Conservation (phyloP, 1,284 basidiomycete species). For the Rhizoctonia solani region DNA sequence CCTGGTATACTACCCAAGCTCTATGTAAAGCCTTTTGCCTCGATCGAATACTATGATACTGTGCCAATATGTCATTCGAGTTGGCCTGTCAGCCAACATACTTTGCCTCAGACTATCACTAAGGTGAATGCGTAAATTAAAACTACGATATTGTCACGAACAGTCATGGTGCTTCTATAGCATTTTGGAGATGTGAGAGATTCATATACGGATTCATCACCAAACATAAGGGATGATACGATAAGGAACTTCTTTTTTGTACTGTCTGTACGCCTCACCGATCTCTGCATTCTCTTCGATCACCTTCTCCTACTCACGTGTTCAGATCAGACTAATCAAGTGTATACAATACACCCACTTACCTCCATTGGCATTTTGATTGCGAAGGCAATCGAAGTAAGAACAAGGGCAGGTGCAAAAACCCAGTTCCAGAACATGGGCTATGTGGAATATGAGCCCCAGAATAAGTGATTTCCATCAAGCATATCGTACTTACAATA, state of each 20-base stretch:
- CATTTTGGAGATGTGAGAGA: too few relatives aligned
- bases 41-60: too few relatives aligned
- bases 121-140: too few relatives aligned
- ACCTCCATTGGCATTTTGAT: slow-evolving; percentile 30
- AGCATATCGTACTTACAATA: not conserved
- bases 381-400: slow-evolving; percentile 1
- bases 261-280: slow-evolving; percentile 13
- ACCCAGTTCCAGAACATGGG: slow-evolving; percentile 32
- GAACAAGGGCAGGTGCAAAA: slow-evolving; percentile 3
- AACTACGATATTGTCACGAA: too few relatives aligned
- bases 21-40: too few relatives aligned
- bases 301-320: slow-evolving; percentile 5
- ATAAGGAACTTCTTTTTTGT: slow-evolving; percentile 20
- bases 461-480: not conserved
- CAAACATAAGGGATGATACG: slow-evolving; percentile 19
- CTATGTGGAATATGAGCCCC: not conserved
- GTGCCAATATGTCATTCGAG: too few relatives aligned
- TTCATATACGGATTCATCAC: too few relatives aligned
- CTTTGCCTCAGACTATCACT: too few relatives aligned
- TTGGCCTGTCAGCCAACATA: too few relatives aligned
- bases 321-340: not conserved
- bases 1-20: too few relatives aligned
- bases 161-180: too few relatives aligned
- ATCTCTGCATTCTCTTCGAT: slow-evolving; percentile 24
- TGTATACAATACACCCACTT: not conserved